Conservation (phyloP, 257 asterid genomes). For the Nicotiana otophora region DNA sequence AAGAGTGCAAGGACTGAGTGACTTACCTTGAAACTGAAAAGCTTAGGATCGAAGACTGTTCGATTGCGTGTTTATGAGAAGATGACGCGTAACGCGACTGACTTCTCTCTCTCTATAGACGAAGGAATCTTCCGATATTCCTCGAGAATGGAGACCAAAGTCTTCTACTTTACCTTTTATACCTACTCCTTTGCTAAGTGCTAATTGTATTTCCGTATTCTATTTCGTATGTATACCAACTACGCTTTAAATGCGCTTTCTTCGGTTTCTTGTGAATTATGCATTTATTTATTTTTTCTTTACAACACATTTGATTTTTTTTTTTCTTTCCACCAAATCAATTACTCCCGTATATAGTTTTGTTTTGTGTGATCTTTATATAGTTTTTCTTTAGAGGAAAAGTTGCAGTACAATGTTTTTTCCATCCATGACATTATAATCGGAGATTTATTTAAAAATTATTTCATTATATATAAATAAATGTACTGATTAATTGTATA, state of each 20-base stretch:
- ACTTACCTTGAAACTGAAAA: neutral
- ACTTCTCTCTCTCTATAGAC: neutral
- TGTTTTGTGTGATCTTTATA: too few relatives aligned
- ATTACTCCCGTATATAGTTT: too few relatives aligned
- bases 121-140: neutral
- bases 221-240: neutral
- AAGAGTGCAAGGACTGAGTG: neutral
- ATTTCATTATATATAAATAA: too few relatives aligned
- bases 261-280: too few relatives aligned
- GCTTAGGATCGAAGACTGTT: neutral
- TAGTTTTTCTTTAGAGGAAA: too few relatives aligned
- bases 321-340: too few relatives aligned
- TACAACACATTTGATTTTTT: too few relatives aligned
- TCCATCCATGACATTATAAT: too few relatives aligned
- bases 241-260: neutral
- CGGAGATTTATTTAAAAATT: too few relatives aligned
- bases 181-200: neutral
- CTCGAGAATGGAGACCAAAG: neutral
- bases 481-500: too few relatives aligned
- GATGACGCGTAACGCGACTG: neutral
- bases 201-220: neutral
- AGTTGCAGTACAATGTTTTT: too few relatives aligned
- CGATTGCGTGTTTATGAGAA: slow-evolving; percentile 3
- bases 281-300: too few relatives aligned
- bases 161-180: neutral